Percentiles rank a stretch among this genome's conserved stretches.
Evolutionary conservation across 495 filamentous ascomycete genomes (phyloP).

Genomic region (Xeromyces bisporus): DNA sequence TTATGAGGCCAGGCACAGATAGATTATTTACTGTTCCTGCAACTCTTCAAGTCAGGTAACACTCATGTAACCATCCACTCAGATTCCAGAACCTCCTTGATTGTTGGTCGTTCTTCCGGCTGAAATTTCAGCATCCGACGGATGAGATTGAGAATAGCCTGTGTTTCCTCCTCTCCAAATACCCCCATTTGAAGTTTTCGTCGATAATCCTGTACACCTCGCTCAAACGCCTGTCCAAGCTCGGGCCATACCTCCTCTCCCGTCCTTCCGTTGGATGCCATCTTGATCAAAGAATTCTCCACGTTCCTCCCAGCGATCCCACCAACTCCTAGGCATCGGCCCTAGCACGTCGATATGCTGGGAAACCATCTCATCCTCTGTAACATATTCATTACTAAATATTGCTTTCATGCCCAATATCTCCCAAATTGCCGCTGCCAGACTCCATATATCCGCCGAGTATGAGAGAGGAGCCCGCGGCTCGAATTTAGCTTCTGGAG

Average conservation of each 20-base stretch:
- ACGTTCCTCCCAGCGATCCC: constrained; percentile 2
- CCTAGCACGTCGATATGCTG: constrained; percentile 5
- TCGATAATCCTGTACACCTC: constrained; percentile 3
- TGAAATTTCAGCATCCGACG: constrained; percentile 3
- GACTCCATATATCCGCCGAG: constrained; percentile 7
- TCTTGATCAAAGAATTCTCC: constrained; percentile 1
- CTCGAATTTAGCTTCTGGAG: constrained; percentile 8
- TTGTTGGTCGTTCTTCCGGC: constrained; percentile 3
- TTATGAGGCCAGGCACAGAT: too few relatives aligned
- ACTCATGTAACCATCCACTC: constrained; percentile 4
- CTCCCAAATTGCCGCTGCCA: constrained; percentile 5
- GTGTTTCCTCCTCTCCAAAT: constrained; percentile 4
- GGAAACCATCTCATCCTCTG: constrained; percentile 3
- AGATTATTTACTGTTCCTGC: not conserved
- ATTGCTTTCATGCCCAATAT: constrained; percentile 6
- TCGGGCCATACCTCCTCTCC: constrained; percentile 2
- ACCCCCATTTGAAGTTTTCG: constrained; percentile 2
- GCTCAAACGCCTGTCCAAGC: constrained; percentile 4
- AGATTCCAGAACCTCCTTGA: constrained; percentile 1
- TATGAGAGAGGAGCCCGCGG: constrained; percentile 4
- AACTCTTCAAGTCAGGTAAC: constrained; percentile 1
- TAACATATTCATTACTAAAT: constrained; percentile 2
- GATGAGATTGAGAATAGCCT: constrained; percentile 3
- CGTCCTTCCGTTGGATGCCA: constrained; percentile 3
- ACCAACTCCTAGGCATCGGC: constrained; percentile 1